A percentile compares a stretch with the other conserved stretches of the same genome.
These are phyloP conservation scores for Lactifluus subvellereus DNA, from an alignment of 768 basidiomycete genomes.

Conservation along the genomic window DNA sequence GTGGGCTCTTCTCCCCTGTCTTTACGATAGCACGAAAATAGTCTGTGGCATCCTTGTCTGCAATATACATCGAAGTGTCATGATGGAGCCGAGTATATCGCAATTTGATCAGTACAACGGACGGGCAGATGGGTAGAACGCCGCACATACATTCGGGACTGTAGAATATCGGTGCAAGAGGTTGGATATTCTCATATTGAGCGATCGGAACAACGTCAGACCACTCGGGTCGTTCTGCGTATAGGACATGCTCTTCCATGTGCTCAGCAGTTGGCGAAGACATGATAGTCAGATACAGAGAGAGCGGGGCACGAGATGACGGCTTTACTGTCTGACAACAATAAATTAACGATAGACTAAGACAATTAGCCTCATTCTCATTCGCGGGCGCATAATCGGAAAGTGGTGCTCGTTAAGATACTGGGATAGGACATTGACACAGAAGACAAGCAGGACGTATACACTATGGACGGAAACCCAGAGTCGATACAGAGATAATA, in stretches of 20 bases:
- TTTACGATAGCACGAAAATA: slow-evolving; percentile 86
- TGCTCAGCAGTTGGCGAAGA: background rate
- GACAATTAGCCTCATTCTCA: background rate
- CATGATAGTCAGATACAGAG: slow-evolving; percentile 1
- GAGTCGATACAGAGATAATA: slow-evolving; percentile 8
- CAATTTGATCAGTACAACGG: slow-evolving; percentile 23
- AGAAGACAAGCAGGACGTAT: slow-evolving; percentile 18
- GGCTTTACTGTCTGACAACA: background rate
- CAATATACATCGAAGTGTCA: slow-evolving; percentile 4
- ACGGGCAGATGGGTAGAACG: background rate
- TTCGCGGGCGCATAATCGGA: background rate
- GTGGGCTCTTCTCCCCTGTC: slow-evolving; percentile 66
- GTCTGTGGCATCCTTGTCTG: slow-evolving; percentile 90
- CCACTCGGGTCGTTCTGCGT: slow-evolving; percentile 69
- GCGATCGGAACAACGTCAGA: slow-evolving; percentile 69
- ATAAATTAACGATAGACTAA: background rate
- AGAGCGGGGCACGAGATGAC: background rate
- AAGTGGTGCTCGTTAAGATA: slow-evolving; percentile 1
- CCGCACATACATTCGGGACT: slow-evolving; percentile 74
- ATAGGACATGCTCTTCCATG: slow-evolving; percentile 33
- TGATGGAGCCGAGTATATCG: slow-evolving; percentile 8
- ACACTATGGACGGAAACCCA: slow-evolving; percentile 15
- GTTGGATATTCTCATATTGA: slow-evolving; percentile 73
- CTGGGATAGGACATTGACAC: slow-evolving; percentile 1
- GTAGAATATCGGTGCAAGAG: slow-evolving; percentile 92